Evolutionary conservation across 148 eudicot genomes (phyloP), one percentile per base, ranked within the genome.

Genomic region (Polygonum maritimum): DNA sequence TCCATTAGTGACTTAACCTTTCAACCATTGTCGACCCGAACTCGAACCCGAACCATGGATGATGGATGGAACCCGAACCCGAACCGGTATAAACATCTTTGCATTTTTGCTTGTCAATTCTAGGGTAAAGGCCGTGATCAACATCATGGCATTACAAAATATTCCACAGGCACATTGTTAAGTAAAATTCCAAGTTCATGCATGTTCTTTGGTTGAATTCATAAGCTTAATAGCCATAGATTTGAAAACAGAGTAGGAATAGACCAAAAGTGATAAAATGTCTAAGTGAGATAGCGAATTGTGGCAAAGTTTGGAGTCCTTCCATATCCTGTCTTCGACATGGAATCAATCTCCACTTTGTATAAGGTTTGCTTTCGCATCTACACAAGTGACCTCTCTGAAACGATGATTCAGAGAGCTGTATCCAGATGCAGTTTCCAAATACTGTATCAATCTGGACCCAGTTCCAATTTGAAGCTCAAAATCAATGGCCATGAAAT

Each of bases 321-420:
- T 67, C 71, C 71, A 15, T 35, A 18, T 15, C 21, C 45, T 36
- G n/a, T 19, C 71, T 67, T 67, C 21, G 3, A 67, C 45, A 67
- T 67, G 71, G 71, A 67, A 67, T 15, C 40, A 67, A 67, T 21
- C 14, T 15, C 44, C 7, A 14, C 14, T 67, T 67, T 67, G 71
- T 41, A 26, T 26, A 6, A 26, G 36, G 7, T 67, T 67, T 16
- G 4, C 45, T 67, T 67, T 67, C 16, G 45, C 71, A 67, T 67
- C 71, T 67, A 6, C 38, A 67, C 36, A 67, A 67, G 71, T 67
- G 71, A 67, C 44, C 71, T 4, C 45, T 45, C 44, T 67, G 71
- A 67, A 67, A 67, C 18, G 45, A 67, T n/a, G 71, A 67, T 67
- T 67, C 71, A 67, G 45, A 41, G 71, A 67, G 71, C 9, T 67